Evolutionary conservation across 2,329 filamentous ascomycete genomes (phyloP).

Genomic region (Colletotrichum tanaceti): DNA sequence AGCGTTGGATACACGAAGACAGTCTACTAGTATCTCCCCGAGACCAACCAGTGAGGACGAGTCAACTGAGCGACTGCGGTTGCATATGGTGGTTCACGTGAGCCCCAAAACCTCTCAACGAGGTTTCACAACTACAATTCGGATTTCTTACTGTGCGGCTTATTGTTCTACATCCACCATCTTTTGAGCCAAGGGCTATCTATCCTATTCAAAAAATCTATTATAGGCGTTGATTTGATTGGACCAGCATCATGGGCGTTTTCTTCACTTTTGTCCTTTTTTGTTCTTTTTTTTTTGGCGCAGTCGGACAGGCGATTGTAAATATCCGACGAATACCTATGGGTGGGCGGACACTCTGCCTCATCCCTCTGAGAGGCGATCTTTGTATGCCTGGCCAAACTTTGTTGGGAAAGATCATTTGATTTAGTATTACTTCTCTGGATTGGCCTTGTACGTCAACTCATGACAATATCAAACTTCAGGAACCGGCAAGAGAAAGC

Average conservation of each 20-base stretch:
- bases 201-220: neutral
- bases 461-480: conserved; percentile 16
- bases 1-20: conserved; percentile 37
- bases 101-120: neutral
- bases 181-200: neutral
- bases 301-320: conserved; percentile 28
- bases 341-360: conserved; percentile 6
- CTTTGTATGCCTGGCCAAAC: neutral
- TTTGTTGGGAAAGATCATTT: conserved; percentile 2
- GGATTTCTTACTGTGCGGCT: neutral
- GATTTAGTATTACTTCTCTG: conserved; percentile 21
- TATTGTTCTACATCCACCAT: conserved; percentile 20
- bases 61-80: conserved; percentile 62
- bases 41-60: conserved; percentile 30
- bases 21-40: conserved; percentile 24
- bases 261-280: neutral
- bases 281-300: conserved; percentile 1
- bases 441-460: conserved; percentile 13
- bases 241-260: conserved; percentile 24
- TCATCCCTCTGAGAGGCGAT: neutral
- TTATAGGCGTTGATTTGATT: conserved; percentile 25
- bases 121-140: neutral
- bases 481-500: conserved; percentile 2
- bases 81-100: conserved; percentile 65
- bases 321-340: conserved; percentile 23